Evolutionary conservation across 331 rosid species (phyloP), one percentile per base, ranked within the genome.

Genomic region (Malus hybrid): DNA sequence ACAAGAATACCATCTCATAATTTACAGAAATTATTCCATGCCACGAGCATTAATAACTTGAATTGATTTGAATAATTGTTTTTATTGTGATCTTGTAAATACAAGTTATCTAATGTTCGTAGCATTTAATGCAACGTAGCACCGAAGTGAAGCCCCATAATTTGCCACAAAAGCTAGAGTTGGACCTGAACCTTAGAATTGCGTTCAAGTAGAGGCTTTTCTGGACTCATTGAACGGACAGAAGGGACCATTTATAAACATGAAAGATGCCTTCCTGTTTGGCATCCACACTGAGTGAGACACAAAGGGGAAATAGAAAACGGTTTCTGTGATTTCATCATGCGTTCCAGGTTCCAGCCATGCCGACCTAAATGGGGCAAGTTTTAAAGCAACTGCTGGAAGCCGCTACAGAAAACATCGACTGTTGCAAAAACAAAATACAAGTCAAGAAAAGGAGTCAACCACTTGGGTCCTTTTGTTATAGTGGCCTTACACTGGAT

Each of bases 381-480:
- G 72, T 61, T 71, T 20, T 74, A 81, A 83, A 67, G 85, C 57
- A 73, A 67, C 80, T 29, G 86, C 70, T 71, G 30, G 57, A 78
- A 68, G 66, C 63, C 16, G 57, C 26, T 20, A 52, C n/a, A 22
- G 3, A 50, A 15, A 50, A 6, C 56, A 50, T 50, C 56, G 2
- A 16, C 2, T 50, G n/a, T 6, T 52, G 6, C 78, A 76, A 6
- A 79, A 56, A 72, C 74, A 11, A 57, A n/a, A 87, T 5, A 36
- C 81, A 78, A 83, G 32, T 75, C 80, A 68, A 10, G 16, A 53
- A 74, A 29, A 20, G 39, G 12, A 67, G 85, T 84, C 87, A 84
- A 79, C 48, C 30, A 63, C 90, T 84, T 84, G 61, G 68, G 63
- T 60, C 62, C 66, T 60, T 69, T 76, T 46, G 79, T 77, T 29